A percentile compares a stretch with the other conserved stretches of the same genome.
phyloP scores from a whole-genome alignment of 352 stramenopile genomes.

The Phytophthora crassamura region DNA sequence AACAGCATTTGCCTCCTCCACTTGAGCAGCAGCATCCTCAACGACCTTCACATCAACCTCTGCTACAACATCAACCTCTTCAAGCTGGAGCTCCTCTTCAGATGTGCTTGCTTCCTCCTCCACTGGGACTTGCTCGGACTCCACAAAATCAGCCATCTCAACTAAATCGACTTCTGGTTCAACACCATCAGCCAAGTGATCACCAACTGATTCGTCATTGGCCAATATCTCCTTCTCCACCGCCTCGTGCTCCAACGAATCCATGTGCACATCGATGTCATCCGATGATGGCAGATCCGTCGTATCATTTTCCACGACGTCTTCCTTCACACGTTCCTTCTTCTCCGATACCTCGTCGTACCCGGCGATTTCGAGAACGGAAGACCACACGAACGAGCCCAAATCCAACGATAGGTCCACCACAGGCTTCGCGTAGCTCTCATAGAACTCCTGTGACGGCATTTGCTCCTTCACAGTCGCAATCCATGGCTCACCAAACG shows the following conservation, averaged over 20 bases:
- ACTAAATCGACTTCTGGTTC: slow-evolving; percentile 8
- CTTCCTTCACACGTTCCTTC: neutral
- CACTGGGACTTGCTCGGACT: neutral
- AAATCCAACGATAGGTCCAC: slow-evolving; percentile 41
- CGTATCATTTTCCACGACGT: slow-evolving; percentile 7
- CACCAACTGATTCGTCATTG: neutral
- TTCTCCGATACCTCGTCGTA: slow-evolving; percentile 10
- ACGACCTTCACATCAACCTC: neutral
- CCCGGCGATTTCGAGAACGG: slow-evolving; percentile 28
- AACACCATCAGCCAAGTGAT: slow-evolving; percentile 2
- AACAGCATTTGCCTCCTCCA: slow-evolving; percentile 6
- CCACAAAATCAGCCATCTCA: neutral
- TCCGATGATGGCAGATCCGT: neutral
- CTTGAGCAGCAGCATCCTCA: neutral
- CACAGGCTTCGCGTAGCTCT: slow-evolving; percentile 46
- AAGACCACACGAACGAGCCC: slow-evolving; percentile 37
- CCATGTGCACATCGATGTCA: neutral
- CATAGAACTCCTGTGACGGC: slow-evolving; percentile 40
- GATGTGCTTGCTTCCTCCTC: slow-evolving; percentile 5
- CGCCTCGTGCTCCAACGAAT: slow-evolving; percentile 16
- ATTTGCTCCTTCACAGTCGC: slow-evolving; percentile 40
- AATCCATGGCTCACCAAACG: slow-evolving; percentile 43
- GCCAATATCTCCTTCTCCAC: slow-evolving; percentile 13
- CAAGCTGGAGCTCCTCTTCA: neutral
- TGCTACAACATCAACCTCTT: neutral